A percentile compares a stretch with the other conserved stretches of the same genome.
These are phyloP conservation scores for Lophium mytilinum DNA, from an alignment of 495 filamentous ascomycete genomes.

Conservation along the genomic window DNA sequence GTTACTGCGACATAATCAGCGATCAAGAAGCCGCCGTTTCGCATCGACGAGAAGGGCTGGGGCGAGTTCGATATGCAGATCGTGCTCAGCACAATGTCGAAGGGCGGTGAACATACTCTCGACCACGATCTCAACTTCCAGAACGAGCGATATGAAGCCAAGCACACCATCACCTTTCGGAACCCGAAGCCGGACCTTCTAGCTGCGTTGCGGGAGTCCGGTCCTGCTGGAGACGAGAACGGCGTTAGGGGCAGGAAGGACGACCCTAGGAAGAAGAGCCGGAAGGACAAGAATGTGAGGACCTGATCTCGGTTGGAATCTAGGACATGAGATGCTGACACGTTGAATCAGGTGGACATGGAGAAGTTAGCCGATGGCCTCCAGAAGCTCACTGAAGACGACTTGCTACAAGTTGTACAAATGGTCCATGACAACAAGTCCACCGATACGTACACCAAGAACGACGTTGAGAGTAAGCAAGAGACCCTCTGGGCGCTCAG, in stretches of 20 bases:
- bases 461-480: conserved; percentile 82
- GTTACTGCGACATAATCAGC: conserved; percentile 16
- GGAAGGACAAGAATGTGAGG: conserved; percentile 57
- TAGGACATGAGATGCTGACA: conserved; percentile 2
- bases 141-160: conserved; percentile 69
- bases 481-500: not conserved
- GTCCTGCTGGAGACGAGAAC: conserved; percentile 56
- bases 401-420: conserved; percentile 88
- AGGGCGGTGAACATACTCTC: conserved; percentile 72
- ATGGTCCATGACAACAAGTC: conserved; percentile 97
- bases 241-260: conserved; percentile 50
- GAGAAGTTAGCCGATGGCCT: conserved; percentile 94
- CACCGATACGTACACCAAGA: conserved; percentile 87
- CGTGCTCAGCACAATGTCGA: conserved; percentile 68
- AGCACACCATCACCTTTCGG: conserved; percentile 76
- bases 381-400: conserved; percentile 76
- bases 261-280: conserved; percentile 69
- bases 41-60: conserved; percentile 90
- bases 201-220: conserved; percentile 65
- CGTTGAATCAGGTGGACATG: conserved; percentile 62
- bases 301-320: not conserved
- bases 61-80: conserved; percentile 98
- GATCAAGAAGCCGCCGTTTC: conserved; percentile 71
- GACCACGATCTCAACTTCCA: conserved; percentile 90
- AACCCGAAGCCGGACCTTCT: conserved; percentile 83